Conservation (phyloP, 352 stramenopile species). For the Phytophthora nicotianae region DNA sequence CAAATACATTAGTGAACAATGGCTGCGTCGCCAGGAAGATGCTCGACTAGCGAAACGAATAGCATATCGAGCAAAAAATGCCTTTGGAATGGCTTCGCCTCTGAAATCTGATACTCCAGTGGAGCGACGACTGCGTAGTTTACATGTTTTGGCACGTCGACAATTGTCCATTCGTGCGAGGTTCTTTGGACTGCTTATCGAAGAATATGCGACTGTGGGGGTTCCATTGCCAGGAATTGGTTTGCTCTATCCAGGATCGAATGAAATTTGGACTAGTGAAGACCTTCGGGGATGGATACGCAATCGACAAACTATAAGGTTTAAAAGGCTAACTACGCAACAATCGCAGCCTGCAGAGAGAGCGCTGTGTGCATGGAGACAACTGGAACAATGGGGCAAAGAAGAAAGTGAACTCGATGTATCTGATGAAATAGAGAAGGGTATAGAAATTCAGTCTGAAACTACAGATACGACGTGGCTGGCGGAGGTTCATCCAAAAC, state of each 20-base stretch:
- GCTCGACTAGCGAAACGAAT: conserved; percentile 36
- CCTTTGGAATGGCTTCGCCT: conserved; percentile 43
- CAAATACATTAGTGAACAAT: conserved; percentile 39
- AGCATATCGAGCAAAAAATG: conserved; percentile 41
- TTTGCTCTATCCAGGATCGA: conserved; percentile 26
- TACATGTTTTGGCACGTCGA: conserved; percentile 53
- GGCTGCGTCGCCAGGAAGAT: conserved; percentile 48
- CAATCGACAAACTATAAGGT: conserved; percentile 49
- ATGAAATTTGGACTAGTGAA: conserved; percentile 51
- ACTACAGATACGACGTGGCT: conserved; percentile 22
- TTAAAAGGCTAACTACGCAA: conserved; percentile 28
- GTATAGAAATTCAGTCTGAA: not conserved
- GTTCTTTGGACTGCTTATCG: conserved; percentile 58
- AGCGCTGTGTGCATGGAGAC: conserved; percentile 37
- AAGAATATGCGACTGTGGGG: conserved; percentile 69
- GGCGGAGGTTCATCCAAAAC: conserved; percentile 40
- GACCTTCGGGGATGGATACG: conserved; percentile 61
- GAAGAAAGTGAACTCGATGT: not conserved
- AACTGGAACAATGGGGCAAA: conserved; percentile 38
- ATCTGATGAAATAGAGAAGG: not conserved
- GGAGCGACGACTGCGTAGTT: conserved; percentile 44
- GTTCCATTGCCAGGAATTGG: conserved; percentile 61
- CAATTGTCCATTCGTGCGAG: conserved; percentile 54
- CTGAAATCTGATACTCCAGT: conserved; percentile 51
- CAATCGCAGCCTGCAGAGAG: conserved; percentile 28